Percentiles rank a stretch among this genome's conserved stretches.
These are phyloP conservation scores for Clavispora phyllophila DNA, from an alignment of 805 yeast species.

Conservation along the genomic window DNA sequence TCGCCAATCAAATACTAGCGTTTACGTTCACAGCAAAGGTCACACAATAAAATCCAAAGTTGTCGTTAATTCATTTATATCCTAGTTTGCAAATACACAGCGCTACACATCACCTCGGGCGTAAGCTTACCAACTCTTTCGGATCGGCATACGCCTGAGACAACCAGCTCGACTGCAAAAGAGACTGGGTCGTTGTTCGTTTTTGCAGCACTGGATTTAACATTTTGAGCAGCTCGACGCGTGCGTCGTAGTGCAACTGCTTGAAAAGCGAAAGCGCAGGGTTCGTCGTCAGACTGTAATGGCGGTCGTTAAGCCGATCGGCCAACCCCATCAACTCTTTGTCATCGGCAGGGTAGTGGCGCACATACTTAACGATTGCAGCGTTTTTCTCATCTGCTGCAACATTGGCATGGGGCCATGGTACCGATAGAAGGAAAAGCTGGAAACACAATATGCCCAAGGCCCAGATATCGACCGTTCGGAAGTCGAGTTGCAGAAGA, in stretches of 20 bases:
- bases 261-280: slow-evolving; percentile 32
- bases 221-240: slow-evolving; percentile 26
- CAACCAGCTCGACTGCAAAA: slow-evolving; percentile 30
- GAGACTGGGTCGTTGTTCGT: slow-evolving; percentile 22
- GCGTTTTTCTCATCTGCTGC: slow-evolving; percentile 17
- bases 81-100: not conserved
- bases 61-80: not conserved
- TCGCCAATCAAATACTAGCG: not conserved
- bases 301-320: slow-evolving; percentile 22
- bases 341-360: slow-evolving; percentile 24
- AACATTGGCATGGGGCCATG: slow-evolving; percentile 42
- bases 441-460: slow-evolving; percentile 47
- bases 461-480: slow-evolving; percentile 47
- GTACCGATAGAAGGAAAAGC: slow-evolving; percentile 38
- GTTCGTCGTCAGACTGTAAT: slow-evolving; percentile 16
- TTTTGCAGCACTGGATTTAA: slow-evolving; percentile 27
- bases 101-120: not conserved
- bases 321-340: slow-evolving; percentile 18
- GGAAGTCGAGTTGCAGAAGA: slow-evolving; percentile 17
- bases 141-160: slow-evolving; percentile 36
- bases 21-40: not conserved
- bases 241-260: slow-evolving; percentile 34
- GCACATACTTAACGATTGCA: slow-evolving; percentile 18
- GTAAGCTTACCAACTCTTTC: slow-evolving; percentile 24
- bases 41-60: not conserved